Conservation (phyloP, 1,284 basidiomycete genomes). For the Megacollybia platyphylla region DNA sequence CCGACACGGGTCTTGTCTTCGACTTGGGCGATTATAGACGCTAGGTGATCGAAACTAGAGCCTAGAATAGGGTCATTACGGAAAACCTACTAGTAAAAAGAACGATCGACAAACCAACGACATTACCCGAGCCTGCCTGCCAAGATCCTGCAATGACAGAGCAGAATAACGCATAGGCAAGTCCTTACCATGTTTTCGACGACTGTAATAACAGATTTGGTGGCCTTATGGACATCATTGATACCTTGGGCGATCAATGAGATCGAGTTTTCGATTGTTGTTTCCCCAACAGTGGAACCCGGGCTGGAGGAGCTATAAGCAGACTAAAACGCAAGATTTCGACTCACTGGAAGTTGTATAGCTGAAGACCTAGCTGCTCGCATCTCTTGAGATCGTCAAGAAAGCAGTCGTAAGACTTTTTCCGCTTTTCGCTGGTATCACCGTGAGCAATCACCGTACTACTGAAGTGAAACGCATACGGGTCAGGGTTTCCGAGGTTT, state of each 20-base stretch:
- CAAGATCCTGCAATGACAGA: neutral
- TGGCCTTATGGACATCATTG: constrained; percentile 67
- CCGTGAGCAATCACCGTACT: neutral
- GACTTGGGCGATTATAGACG: constrained; percentile 59
- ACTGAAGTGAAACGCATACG: constrained; percentile 25
- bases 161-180: neutral
- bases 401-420: constrained; percentile 73
- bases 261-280: constrained; percentile 50
- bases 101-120: constrained; percentile 62
- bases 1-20: constrained; percentile 67
- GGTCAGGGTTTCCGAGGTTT: constrained; percentile 74
- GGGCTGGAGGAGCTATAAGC: constrained; percentile 34
- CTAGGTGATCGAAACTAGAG: constrained; percentile 28
- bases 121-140: constrained; percentile 74
- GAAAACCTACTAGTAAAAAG: constrained; percentile 10
- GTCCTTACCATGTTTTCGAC: constrained; percentile 74
- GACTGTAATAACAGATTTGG: constrained; percentile 49
- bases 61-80: neutral
- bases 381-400: constrained; percentile 77
- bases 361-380: constrained; percentile 58
- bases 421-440: constrained; percentile 47
- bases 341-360: constrained; percentile 81
- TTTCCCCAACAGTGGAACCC: constrained; percentile 66
- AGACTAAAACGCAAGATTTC: neutral
- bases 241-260: constrained; percentile 61